phyloP scores from a whole-genome alignment of 306 rosid species.

The Cicer pinnatifidum region DNA sequence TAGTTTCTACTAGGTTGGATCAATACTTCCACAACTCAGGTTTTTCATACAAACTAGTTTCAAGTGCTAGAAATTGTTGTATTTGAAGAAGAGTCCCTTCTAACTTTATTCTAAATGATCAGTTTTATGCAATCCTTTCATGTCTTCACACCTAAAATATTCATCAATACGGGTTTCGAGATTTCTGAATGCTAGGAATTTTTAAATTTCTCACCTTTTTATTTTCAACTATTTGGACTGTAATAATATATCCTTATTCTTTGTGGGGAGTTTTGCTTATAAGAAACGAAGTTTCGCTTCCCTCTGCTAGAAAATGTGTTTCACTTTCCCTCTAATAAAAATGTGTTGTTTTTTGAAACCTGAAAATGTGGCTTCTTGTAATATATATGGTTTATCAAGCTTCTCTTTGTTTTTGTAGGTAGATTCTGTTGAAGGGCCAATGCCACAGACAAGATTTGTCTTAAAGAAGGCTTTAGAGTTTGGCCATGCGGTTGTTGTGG shows the following conservation, averaged over 20 bases:
- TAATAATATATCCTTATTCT: slow-evolving; percentile 10
- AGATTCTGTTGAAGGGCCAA: slow-evolving; percentile 99
- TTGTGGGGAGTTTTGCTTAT: neutral
- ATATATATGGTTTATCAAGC: slow-evolving; percentile 30
- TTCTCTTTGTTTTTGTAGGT: slow-evolving; percentile 63
- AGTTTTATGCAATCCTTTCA: slow-evolving; percentile 13
- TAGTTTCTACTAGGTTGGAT: slow-evolving; percentile 7
- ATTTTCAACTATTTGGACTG: slow-evolving; percentile 17
- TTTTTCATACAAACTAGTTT: neutral
- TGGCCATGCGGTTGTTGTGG: slow-evolving; percentile 98
- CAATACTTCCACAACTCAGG: neutral
- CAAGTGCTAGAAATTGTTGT: slow-evolving; percentile 2
- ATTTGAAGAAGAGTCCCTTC: slow-evolving; percentile 15
- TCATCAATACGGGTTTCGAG: slow-evolving; percentile 26
- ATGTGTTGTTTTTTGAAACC: slow-evolving; percentile 25
- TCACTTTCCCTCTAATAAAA: slow-evolving; percentile 8
- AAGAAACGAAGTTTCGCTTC: slow-evolving; percentile 23
- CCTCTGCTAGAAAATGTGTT: slow-evolving; percentile 14
- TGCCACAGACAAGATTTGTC: slow-evolving; percentile 99
- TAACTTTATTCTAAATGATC: slow-evolving; percentile 7
- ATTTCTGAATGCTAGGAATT: slow-evolving; percentile 10
- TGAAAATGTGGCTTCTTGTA: slow-evolving; percentile 26
- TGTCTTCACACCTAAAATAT: slow-evolving; percentile 2
- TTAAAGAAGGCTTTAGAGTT: slow-evolving; percentile 97
- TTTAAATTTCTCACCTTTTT: slow-evolving; percentile 9